Evolutionary conservation across 192 early-diverging fungal species (phyloP).

Genomic region (Linnemannia exigua): DNA sequence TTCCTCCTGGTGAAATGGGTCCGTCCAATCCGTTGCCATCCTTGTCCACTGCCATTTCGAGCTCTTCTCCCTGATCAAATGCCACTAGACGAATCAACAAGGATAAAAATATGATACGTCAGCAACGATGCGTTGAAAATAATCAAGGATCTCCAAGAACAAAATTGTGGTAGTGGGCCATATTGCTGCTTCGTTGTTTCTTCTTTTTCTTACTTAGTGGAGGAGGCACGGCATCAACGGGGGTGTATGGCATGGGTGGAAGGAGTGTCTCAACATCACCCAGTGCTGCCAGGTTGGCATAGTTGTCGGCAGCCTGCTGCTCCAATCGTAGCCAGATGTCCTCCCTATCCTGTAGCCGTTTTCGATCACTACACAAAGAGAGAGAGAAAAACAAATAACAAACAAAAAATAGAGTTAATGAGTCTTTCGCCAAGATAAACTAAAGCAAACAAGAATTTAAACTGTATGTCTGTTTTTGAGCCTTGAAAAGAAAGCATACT

Average conservation of each 20-base stretch:
- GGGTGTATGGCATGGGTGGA: neutral
- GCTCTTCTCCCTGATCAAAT: constrained; percentile 18
- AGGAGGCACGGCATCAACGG: constrained; percentile 16
- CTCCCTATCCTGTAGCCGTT: constrained; percentile 81
- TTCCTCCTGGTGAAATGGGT: neutral
- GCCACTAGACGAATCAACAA: neutral
- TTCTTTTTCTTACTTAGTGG: constrained; percentile 23
- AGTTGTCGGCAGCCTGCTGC: constrained; percentile 46
- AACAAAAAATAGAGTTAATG: constrained; percentile 30
- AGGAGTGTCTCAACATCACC: constrained; percentile 14
- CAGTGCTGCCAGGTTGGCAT: constrained; percentile 18
- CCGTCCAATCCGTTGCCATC: neutral
- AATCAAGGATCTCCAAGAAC: neutral
- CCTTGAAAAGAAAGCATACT: constrained; percentile 63
- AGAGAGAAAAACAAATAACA: neutral
- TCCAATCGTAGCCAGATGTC: constrained; percentile 86
- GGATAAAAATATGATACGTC: neutral
- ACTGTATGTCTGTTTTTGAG: neutral
- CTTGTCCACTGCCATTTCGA: neutral
- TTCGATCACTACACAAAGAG: constrained; percentile 73
- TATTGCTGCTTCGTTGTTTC: too few species aligned
- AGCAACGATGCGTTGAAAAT: neutral
- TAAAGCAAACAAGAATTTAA: neutral
- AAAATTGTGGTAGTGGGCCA: too few species aligned
- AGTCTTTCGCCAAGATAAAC: neutral